These are phyloP conservation scores for Eucalyptus fibrosa DNA, from an alignment of 345 rosid genomes.

Conservation along the genomic window DNA sequence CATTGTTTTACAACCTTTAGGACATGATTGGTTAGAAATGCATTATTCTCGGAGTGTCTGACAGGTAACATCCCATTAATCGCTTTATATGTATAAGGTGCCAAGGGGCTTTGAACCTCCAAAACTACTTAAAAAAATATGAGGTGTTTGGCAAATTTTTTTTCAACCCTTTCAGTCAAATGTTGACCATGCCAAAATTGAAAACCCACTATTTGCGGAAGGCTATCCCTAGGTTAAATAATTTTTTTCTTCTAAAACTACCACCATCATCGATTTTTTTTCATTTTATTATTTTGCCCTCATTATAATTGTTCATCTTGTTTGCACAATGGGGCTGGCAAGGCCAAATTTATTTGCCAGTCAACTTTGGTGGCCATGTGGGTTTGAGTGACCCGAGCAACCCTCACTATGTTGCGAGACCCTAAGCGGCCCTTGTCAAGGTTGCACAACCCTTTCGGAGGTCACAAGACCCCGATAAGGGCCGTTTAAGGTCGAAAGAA, in stretches of 20 bases:
- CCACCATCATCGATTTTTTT: not conserved
- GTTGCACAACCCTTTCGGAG: no score
- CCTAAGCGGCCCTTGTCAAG: no score
- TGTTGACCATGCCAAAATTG: not conserved
- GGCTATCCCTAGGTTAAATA: not conserved
- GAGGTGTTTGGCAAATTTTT: not conserved
- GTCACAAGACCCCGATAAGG: no score
- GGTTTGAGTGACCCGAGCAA: no score
- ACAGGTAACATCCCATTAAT: not conserved
- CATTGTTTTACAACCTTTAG: not conserved
- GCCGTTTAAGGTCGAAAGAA: not conserved
- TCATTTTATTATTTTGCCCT: not conserved
- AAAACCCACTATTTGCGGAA: not conserved
- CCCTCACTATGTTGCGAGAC: no score
- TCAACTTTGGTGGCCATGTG: no score
- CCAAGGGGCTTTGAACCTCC: not conserved
- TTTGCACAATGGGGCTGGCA: not conserved
- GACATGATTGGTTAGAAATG: not conserved
- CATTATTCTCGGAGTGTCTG: not conserved
- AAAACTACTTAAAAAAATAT: not conserved
- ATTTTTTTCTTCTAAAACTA: not conserved
- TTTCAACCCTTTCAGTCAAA: not conserved
- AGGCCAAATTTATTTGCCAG: not conserved
- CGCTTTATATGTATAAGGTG: not conserved
- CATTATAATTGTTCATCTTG: no score